phyloP scores from a whole-genome alignment of 345 rosid species.

The Luvunga scandens region DNA sequence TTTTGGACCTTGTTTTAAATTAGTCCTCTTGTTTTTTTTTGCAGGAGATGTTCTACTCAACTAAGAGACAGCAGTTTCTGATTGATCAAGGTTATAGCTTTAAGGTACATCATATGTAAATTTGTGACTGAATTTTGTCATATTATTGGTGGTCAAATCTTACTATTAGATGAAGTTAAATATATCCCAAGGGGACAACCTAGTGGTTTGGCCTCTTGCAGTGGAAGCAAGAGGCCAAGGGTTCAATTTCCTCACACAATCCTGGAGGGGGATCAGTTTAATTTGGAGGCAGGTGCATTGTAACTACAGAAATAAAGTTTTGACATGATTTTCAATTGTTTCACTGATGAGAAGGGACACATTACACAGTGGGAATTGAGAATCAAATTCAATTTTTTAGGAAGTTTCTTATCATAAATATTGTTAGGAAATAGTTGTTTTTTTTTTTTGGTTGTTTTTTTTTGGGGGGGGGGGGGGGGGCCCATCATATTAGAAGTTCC shows the following conservation, averaged over 20 bases:
- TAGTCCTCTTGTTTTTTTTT: neutral
- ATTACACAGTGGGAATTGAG: neutral
- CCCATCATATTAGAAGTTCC: neutral
- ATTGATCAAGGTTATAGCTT: slow-evolving; percentile 97
- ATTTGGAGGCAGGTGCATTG: neutral
- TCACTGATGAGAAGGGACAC: neutral
- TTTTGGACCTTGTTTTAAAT: neutral
- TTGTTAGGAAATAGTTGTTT: neutral
- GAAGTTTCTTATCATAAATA: neutral
- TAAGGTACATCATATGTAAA: slow-evolving; percentile 42
- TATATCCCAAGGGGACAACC: neutral
- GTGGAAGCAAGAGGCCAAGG: neutral
- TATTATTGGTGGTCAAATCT: neutral
- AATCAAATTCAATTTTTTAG: neutral
- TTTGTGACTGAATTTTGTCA: neutral
- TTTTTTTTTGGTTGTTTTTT: neutral
- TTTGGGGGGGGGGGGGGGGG: too few relatives aligned
- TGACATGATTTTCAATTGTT: neutral
- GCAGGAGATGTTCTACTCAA: slow-evolving; percentile 94
- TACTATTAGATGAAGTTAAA: neutral
- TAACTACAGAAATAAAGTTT: neutral
- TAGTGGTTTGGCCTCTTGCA: neutral
- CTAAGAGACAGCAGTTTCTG: slow-evolving; percentile 90
- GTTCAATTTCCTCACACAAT: neutral
- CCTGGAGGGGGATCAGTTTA: neutral